Base-by-base conservation (phyloP, 2,329 filamentous ascomycete genomes). In the Intubia oerlemansii region DNA sequence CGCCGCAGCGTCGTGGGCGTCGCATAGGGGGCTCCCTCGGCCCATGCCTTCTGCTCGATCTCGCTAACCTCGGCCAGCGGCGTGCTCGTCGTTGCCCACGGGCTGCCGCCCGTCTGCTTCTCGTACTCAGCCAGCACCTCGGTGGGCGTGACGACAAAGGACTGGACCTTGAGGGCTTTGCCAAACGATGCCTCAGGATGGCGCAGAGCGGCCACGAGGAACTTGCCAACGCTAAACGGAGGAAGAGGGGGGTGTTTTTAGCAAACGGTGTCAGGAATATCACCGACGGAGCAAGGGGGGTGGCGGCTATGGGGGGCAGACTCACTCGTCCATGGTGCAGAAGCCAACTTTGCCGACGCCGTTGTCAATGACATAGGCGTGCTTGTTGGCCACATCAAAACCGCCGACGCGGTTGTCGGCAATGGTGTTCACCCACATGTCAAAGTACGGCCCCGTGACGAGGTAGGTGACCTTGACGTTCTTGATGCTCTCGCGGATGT, bases 311-410 rank as follows among this genome's bases (percentile, higher is more conserved):
- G 20, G 21, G n/a, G 23, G n/a, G n/a, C n/a, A n/a, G n/a, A n/a
- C n/a, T n/a, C n/a, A n/a, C n/a, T 82, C 77, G 14, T 55, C 52
- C 66, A 77, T 77, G 3, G 67, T 74, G 3, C 70, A 79, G 39
- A 82, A 63, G 20, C 67, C 70, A 34, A 80, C 56, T 34, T 52
- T 58, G 13, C 59, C 51, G n/a, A n/a, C n/a, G 0, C 71, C 73
- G 35, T 63, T 62, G 3, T 62, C 73, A 13, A 79, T 42, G 10
- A 82, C 42, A 3, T 63, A 52, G 0, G 74, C 74, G 32, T 53
- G 62, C 41, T 61, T 69, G 3, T 42, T 51, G 34, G 52, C 48
- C 2, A 62, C 51, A 40, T 79, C 60, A 39, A 66, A 81, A 0
- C 59, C 59, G 3, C 74, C 73, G 1, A 53, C 46, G 19, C 50